These are phyloP conservation scores for Marchantia polymorpha DNA, from an alignment of 225 moss, liverwort and hornwort species.

Conservation along the genomic window DNA sequence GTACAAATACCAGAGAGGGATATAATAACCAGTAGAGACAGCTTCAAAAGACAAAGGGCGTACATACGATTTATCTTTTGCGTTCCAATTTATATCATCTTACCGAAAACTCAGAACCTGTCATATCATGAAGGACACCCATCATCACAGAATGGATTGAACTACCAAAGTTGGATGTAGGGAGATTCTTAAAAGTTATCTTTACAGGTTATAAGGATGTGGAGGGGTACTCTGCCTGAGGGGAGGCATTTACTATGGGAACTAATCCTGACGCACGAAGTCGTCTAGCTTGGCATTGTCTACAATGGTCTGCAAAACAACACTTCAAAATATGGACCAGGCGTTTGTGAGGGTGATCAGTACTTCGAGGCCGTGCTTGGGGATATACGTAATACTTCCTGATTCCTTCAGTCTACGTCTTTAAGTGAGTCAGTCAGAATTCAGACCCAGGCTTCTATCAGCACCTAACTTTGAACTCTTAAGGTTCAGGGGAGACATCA, in stretches of 20 bases:
- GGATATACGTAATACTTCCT: background rate
- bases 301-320: conserved; percentile 11
- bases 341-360: background rate
- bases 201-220: background rate
- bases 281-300: background rate
- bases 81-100: background rate
- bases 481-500: background rate
- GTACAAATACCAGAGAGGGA: background rate
- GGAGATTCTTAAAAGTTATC: background rate
- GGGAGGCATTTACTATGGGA: background rate
- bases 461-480: background rate
- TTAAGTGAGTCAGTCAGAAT: background rate
- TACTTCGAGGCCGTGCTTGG: background rate
- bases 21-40: background rate
- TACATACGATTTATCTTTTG: background rate
- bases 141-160: background rate
- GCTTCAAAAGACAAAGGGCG: background rate
- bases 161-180: background rate
- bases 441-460: background rate
- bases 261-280: conserved; percentile 3
- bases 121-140: background rate
- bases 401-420: background rate
- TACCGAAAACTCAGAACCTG: background rate
- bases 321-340: background rate
- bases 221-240: background rate